Evolutionary conservation across 1,284 basidiomycete genomes (phyloP).

Genomic region (Neotropicomus parvogracilis): DNA sequence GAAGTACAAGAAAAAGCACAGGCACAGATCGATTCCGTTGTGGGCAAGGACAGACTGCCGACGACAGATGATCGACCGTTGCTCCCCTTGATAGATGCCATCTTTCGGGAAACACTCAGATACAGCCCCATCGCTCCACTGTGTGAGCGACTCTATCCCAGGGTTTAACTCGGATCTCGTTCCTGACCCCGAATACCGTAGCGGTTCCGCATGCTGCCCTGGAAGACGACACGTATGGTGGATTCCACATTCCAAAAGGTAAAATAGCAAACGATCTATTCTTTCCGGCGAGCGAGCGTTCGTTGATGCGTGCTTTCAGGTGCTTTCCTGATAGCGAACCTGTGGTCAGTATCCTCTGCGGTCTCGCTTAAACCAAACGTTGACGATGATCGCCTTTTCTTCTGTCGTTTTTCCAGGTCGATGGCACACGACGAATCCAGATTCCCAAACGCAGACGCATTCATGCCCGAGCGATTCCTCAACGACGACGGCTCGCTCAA

Average conservation of each 20-base stretch:
- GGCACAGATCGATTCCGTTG: neutral
- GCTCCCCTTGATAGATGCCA: conserved; percentile 1
- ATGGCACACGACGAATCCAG: conserved; percentile 8
- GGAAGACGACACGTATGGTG: conserved; percentile 1
- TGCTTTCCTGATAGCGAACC: conserved; percentile 11
- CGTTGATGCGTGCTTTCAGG: conserved; percentile 1
- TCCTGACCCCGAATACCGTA: neutral
- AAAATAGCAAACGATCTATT: neutral
- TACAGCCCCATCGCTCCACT: conserved; percentile 1
- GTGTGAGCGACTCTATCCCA: conserved; percentile 2
- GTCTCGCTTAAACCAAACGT: neutral
- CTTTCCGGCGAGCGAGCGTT: too few relatives aligned
- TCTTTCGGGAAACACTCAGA: conserved; percentile 1
- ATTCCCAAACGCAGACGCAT: conserved; percentile 8
- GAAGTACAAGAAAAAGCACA: neutral
- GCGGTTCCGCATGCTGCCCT: conserved; percentile 9
- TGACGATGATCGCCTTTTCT: neutral
- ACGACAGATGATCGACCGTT: neutral
- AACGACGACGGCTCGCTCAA: conserved; percentile 1
- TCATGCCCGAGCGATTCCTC: conserved; percentile 18
- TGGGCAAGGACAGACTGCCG: neutral
- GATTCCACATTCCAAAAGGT: conserved; percentile 14
- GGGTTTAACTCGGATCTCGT: neutral
- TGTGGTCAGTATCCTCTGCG: conserved; percentile 9
- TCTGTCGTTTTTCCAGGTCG: conserved; percentile 4